phyloP scores from a whole-genome alignment of 108 stramenopile species.

The Ochromonas danica region DNA sequence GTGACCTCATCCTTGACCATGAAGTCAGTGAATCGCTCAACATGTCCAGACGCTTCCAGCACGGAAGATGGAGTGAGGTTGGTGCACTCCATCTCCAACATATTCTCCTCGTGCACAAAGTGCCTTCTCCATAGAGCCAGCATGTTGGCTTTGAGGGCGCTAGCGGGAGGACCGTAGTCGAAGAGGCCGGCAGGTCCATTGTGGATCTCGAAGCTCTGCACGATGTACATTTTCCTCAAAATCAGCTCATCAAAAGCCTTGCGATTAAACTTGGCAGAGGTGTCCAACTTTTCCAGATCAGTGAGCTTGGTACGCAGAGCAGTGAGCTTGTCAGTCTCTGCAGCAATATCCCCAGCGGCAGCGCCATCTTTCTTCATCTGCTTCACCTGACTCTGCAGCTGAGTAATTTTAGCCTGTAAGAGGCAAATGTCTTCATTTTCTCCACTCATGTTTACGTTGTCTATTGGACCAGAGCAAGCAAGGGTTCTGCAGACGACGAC shows the following conservation, averaged over 20 bases:
- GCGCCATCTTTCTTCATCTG: constrained; percentile 36
- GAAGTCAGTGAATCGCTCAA: constrained; percentile 99
- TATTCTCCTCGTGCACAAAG: constrained; percentile 90
- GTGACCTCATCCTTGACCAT: constrained; percentile 86
- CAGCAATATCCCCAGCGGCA: background rate
- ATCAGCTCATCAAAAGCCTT: constrained; percentile 90
- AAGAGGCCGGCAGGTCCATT: constrained; percentile 96
- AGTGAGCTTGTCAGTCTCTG: background rate
- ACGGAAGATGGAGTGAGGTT: constrained; percentile 91
- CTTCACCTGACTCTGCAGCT: background rate
- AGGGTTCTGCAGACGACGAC: too few relatives aligned
- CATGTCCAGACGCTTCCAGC: constrained; percentile 95
- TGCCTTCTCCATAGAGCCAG: constrained; percentile 92
- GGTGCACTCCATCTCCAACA: constrained; percentile 99
- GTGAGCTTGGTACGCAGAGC: background rate
- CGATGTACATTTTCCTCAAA: constrained; percentile 96
- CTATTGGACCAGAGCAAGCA: too few relatives aligned
- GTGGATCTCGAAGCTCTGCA: constrained; percentile 98
- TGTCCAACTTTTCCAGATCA: background rate
- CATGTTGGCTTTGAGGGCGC: constrained; percentile 94
- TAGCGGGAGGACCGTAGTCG: constrained; percentile 96
- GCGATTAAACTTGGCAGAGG: constrained; percentile 49
- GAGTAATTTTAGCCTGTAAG: constrained; percentile 20
- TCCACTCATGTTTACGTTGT: too few relatives aligned
- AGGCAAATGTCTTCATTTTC: constrained; percentile 18